Conservation (phyloP, 257 asterid species). For the Solanum sitiens region DNA sequence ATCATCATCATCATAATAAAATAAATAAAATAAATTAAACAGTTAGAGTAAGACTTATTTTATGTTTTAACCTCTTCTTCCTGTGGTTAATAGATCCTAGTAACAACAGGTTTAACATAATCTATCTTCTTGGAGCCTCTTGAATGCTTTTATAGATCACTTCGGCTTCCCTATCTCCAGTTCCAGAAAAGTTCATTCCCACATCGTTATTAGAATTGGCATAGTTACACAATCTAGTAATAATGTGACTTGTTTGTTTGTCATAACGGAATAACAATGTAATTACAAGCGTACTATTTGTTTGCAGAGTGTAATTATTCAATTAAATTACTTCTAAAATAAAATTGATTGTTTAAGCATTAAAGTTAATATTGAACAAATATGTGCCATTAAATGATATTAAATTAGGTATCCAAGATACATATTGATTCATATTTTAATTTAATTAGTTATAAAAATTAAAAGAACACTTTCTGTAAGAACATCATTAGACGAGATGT, state of each 20-base stretch:
- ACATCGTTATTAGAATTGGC: not conserved
- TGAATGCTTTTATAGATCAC: not conserved
- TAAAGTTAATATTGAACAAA: not conserved
- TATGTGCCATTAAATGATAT: not conserved
- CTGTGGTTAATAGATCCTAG: not conserved
- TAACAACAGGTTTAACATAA: not conserved
- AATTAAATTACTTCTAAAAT: no score
- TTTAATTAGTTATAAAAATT: not conserved
- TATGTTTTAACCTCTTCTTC: not conserved
- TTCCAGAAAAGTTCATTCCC: not conserved
- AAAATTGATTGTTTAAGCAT: not conserved
- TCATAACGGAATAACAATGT: not conserved
- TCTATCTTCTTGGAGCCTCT: not conserved
- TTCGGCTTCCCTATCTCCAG: not conserved
- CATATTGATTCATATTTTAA: not conserved
- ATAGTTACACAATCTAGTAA: not conserved
- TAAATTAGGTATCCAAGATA: not conserved
- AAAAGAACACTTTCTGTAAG: not conserved
- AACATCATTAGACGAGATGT: not conserved
- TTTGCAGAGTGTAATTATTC: not conserved
- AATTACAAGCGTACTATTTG: not conserved
- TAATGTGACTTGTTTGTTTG: not conserved
- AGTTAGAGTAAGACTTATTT: not conserved
- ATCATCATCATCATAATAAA: not conserved
- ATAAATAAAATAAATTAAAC: not conserved